Evolutionary conservation across 139 green algal genomes (phyloP).

Genomic region (Monoraphidium neglectum): DNA sequence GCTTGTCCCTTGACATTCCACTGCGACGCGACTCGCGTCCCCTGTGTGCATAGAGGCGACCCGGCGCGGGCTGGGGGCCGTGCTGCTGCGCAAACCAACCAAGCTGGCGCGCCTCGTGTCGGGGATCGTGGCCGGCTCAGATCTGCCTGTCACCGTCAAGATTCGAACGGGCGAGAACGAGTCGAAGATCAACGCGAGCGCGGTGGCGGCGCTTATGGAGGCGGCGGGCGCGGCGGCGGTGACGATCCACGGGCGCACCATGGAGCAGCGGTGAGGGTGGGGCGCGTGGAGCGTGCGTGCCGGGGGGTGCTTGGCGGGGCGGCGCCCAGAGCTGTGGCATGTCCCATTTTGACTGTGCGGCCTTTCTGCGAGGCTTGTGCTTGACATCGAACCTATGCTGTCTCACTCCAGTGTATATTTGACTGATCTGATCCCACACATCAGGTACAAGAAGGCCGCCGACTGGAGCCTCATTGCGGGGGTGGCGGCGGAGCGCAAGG

Average conservation of each 20-base stretch:
- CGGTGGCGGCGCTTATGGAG: slow-evolving; percentile 60
- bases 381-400: too few species aligned
- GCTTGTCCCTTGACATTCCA: too few species aligned
- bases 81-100: slow-evolving; percentile 77
- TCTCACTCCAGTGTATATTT: too few species aligned
- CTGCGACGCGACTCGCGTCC: too few species aligned
- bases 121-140: slow-evolving; percentile 60
- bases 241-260: slow-evolving; percentile 85
- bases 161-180: slow-evolving; percentile 33
- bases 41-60: slow-evolving; percentile 66
- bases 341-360: too few species aligned
- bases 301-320: too few species aligned
- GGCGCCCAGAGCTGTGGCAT: too few species aligned
- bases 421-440: too few species aligned
- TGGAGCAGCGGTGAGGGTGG: slow-evolving; percentile 69
- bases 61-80: slow-evolving; percentile 67
- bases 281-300: too few species aligned
- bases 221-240: slow-evolving; percentile 74
- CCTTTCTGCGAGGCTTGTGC: too few species aligned
- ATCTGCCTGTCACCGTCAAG: slow-evolving; percentile 89
- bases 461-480: slow-evolving; percentile 73
- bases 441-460: slow-evolving; percentile 78
- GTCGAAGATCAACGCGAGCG: slow-evolving; percentile 65
- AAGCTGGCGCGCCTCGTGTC: slow-evolving; percentile 82
- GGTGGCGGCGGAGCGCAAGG: slow-evolving; percentile 43